Evolutionary conservation across 805 yeast genomes (phyloP), one percentile per base, ranked within the genome.

Genomic region (Kazachstania africana): DNA sequence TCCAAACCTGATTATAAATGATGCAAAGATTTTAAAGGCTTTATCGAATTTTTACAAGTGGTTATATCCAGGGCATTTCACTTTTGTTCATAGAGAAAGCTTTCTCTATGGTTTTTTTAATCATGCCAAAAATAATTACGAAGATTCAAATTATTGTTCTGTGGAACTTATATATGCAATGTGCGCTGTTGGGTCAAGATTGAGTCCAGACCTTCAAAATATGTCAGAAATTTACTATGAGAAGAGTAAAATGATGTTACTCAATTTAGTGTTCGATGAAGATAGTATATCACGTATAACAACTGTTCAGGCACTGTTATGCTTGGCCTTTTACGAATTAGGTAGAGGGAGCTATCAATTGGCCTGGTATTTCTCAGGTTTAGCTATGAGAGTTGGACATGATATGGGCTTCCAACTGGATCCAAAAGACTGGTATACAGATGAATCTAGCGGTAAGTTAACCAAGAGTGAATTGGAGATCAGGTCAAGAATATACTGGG

Each of bases 401-500:
- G 77, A 74, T 46, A 55, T 75, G 42, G 80, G 80, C 1, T 74
- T 74, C 44, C 78, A 75, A 43, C 53, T 73, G 33, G 66, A 70
- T 38, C 79, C 80, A 2, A 59, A 68, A 37, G 70, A 66, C n/a
- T 73, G 78, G 78, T 64, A 65, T 39, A 43, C 58, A 6, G 55
- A 49, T 9, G 59, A 53, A 21, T 50, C 50, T 13, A 50, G 56
- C n/a, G 47, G 45, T 28, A 54, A 55, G 24, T 48, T 68, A 29
- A 57, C 64, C n/a, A 61, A 65, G 20, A 61, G 72, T 30, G 76
- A 72, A 40, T 59, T 68, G 12, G 71, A 66, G 25, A 71, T 75
- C 33, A 59, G 78, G 36, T 65, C 73, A 30, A 56, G 82, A 36
- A 69, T 75, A 8, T 71, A 70, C 46, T 75, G 82, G 82, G 81